Evolutionary conservation across 805 yeast species (phyloP), one percentile per base, ranked within the genome.

Genomic region (Teunomyces barrocoloradensis): DNA sequence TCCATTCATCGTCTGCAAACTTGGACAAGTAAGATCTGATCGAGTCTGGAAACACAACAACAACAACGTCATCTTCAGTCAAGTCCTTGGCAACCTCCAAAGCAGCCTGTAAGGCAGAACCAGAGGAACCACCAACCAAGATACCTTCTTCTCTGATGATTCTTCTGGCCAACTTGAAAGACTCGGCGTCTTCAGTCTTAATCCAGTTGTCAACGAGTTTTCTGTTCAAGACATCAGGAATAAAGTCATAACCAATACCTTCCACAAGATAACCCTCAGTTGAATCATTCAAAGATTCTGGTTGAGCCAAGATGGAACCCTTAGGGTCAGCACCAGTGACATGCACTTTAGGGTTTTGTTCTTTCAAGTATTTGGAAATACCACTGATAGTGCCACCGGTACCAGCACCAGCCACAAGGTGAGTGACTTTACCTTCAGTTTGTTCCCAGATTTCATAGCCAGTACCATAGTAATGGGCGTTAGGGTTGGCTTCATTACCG

Each of bases 331-430:
- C 96, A 55, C 85, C 96, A 43, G 84, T 77, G 37, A 88, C 79
- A 49, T 74, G 65, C 52, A 88, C 73, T 12, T 80, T 69, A 21
- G 82, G 69, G 66, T 86, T 78, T 65, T 84, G 78, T 64, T 82
- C 87, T 71, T 87, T 87, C 57, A 92, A 74, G 65, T 75, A 94
- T 50, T 76, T 76, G 3, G 96, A 80, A 25, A 90, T 90, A 47
- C 99, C 99, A n/a, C 96, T 75, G 40, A 92, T 89, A 1, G 99
- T 94, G 48, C 99, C 99, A 69, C 96, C 96, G 48, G 96, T 88
- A 70, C 96, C 96, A 6, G 96, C 96, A 65, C 96, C 96, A 33
- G 96, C 96, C 46, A 89, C 86, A 39, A 89, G 74, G 51, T 84
- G 89, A 46, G 81, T 81, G 45, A 89, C 74, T 50, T 82, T 78